Evolutionary conservation across 441 rosid genomes (phyloP), one percentile per base, ranked within the genome.

Genomic region (Syzygium syzygioides): DNA sequence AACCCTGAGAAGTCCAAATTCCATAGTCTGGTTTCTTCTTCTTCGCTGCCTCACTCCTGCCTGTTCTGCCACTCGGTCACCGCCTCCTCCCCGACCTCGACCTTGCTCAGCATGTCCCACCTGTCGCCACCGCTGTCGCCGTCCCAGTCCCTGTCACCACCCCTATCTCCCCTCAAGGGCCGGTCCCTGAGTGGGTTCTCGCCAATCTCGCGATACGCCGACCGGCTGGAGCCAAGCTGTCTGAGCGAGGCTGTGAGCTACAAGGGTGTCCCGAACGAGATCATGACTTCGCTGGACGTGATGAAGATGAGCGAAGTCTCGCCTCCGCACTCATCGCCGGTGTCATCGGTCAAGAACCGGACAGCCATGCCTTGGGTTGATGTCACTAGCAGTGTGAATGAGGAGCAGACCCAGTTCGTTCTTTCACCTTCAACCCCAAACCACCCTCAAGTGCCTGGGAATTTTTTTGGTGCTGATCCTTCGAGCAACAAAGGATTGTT

Each of bases 11-110:
- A 86, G 3, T 55, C 41, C 66, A 88, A 80, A 56, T 89, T 88
- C 90, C 85, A 87, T 9, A 88, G 88, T 37, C 50, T 88, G n/a
- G 55, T 86, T 18, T 66, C 92, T 11, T 86, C 85, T 11, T 14
- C 56, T 64, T 88, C 86, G 60, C 89, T 76, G 55, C 86, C 54
- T 52, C 91, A 79, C 56, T 94, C 98, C 88, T 96, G 99, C 91
- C 57, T 93, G 89, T 90, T 92, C 79, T 93, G 98, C 71, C 95
- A 90, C 66, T 66, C 87, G 93, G 2, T 45, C 88, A 48, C 91
- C 92, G 56, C 66, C 60, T 94, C 96, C 1, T 95, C 98, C 4
- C 98, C 97, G 0, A 96, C 98, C 9, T 94, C 98, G 32, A 94
- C 98, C 89, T 90, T 96, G 15, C 45, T 95, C 87, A 94, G 93